Evolutionary conservation across 2,329 filamentous ascomycete species (phyloP).

Genomic region (Neopestalotiopsis clavispora): DNA sequence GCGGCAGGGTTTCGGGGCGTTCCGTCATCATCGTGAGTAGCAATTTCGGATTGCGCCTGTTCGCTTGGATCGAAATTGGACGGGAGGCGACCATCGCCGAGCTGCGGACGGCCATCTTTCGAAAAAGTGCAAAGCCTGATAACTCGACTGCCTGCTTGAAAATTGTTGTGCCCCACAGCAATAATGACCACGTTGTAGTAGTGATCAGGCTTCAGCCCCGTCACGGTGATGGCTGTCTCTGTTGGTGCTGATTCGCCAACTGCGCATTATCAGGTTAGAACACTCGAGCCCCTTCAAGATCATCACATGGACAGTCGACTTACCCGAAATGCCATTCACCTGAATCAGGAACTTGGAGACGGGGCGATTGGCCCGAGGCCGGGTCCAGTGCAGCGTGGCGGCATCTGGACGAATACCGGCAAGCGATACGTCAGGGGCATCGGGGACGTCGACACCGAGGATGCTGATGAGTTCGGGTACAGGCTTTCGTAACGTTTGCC

Average conservation of each 20-base stretch:
- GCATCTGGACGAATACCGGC: slow-evolving; percentile 88
- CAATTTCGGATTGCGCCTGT: slow-evolving; percentile 42
- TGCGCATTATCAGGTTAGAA: slow-evolving; percentile 40
- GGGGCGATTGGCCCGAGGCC: slow-evolving; percentile 66
- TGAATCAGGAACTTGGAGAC: slow-evolving; percentile 90
- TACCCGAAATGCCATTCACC: slow-evolving; percentile 90
- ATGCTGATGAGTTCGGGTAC: slow-evolving; percentile 90
- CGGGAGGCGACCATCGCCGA: slow-evolving; percentile 61
- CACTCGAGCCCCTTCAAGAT: neutral
- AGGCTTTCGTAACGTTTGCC: slow-evolving; percentile 87
- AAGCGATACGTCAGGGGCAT: slow-evolving; percentile 85
- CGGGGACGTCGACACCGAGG: slow-evolving; percentile 91
- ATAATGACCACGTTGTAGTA: slow-evolving; percentile 95
- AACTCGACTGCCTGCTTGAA: slow-evolving; percentile 85
- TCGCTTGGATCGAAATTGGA: slow-evolving; percentile 62
- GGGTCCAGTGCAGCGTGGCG: slow-evolving; percentile 89
- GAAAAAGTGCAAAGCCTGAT: slow-evolving; percentile 82
- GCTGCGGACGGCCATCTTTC: slow-evolving; percentile 65
- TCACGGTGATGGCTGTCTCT: slow-evolving; percentile 90
- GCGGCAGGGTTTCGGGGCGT: slow-evolving; percentile 55
- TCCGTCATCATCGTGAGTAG: slow-evolving; percentile 56
- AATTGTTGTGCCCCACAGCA: slow-evolving; percentile 88
- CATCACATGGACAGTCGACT: slow-evolving; percentile 33
- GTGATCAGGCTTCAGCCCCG: slow-evolving; percentile 81
- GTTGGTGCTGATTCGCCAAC: slow-evolving; percentile 83